These are phyloP conservation scores for Obba rivulosa DNA, from an alignment of 768 basidiomycete species.

Conservation along the genomic window DNA sequence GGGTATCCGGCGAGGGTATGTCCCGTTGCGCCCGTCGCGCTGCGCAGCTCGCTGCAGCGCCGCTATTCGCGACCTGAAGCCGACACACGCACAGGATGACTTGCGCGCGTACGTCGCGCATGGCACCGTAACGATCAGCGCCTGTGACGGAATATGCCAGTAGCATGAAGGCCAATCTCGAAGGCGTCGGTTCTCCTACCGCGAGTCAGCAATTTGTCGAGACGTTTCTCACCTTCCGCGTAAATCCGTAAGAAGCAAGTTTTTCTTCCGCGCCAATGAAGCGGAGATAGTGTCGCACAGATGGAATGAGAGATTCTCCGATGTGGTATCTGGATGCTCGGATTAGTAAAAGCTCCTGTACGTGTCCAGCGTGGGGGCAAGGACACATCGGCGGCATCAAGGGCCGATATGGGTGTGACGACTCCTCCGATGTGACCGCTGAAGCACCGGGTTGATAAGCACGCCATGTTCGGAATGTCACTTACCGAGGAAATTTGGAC, in stretches of 20 bases:
- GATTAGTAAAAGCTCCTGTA: neutral
- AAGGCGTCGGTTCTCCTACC: too few relatives aligned
- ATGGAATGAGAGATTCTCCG: slow-evolving; percentile 45
- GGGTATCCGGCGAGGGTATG: neutral
- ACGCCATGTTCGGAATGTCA: too few relatives aligned
- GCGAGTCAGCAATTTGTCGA: neutral
- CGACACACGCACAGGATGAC: neutral
- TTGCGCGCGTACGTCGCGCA: too few relatives aligned
- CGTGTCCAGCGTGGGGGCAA: neutral
- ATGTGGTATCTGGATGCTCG: slow-evolving; percentile 36
- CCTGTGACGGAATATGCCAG: too few relatives aligned
- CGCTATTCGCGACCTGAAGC: neutral
- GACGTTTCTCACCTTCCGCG: slow-evolving; percentile 33
- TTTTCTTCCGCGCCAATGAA: slow-evolving; percentile 47
- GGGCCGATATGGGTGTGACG: neutral
- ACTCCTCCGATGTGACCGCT: neutral
- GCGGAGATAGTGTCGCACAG: slow-evolving; percentile 44
- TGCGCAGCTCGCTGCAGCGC: too few relatives aligned
- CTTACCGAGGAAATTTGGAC: slow-evolving; percentile 48
- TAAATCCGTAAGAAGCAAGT: slow-evolving; percentile 38
- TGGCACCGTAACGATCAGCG: too few relatives aligned
- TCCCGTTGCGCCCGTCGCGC: too few relatives aligned
- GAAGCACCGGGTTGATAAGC: neutral
- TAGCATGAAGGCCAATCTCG: too few relatives aligned
- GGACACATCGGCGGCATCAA: neutral